A percentile compares a stretch with the other conserved stretches of the same genome.
Evolutionary conservation across 805 yeast species (phyloP).

Genomic region (Candida succiphila): DNA sequence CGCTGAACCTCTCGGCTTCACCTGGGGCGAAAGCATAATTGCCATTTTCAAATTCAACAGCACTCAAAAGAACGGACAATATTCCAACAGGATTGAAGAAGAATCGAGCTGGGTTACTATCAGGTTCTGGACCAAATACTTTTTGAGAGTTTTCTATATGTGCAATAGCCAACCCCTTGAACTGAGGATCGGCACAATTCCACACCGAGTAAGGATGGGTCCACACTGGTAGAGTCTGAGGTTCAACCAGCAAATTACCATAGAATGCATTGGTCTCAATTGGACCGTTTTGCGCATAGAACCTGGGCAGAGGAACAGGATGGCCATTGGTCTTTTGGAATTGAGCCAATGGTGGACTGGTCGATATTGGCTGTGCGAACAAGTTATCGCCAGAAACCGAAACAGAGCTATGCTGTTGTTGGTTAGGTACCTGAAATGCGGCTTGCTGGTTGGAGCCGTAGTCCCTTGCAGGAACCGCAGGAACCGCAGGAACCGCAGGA

Average conservation of each 20-base stretch:
- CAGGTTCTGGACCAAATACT: slow-evolving; percentile 62
- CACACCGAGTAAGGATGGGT: slow-evolving; percentile 76
- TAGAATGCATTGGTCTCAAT: slow-evolving; percentile 73
- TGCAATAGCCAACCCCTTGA: slow-evolving; percentile 55
- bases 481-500: no score
- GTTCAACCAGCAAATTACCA: slow-evolving; percentile 58
- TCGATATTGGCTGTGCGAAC: slow-evolving; percentile 12
- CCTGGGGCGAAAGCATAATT: slow-evolving; percentile 16
- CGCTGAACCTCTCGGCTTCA: slow-evolving; percentile 21
- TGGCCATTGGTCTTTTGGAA: slow-evolving; percentile 49
- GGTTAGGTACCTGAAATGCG: no score
- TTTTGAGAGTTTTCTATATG: slow-evolving; percentile 49
- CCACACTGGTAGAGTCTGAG: slow-evolving; percentile 65
- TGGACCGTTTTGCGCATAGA: slow-evolving; percentile 32
- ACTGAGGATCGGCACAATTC: slow-evolving; percentile 33
- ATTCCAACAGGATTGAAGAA: slow-evolving; percentile 64
- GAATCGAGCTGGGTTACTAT: slow-evolving; percentile 29
- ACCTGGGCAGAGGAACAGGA: slow-evolving; percentile 52
- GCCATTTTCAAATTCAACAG: slow-evolving; percentile 28
- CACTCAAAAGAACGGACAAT: slow-evolving; percentile 45
- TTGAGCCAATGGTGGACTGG: slow-evolving; percentile 10
- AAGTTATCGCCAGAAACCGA: slow-evolving; percentile 7
- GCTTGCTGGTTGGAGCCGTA: no score
- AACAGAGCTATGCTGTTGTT: no score
- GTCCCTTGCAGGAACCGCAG: no score